Base-by-base conservation (phyloP, 805 yeast species). In the Candida corydali region DNA sequence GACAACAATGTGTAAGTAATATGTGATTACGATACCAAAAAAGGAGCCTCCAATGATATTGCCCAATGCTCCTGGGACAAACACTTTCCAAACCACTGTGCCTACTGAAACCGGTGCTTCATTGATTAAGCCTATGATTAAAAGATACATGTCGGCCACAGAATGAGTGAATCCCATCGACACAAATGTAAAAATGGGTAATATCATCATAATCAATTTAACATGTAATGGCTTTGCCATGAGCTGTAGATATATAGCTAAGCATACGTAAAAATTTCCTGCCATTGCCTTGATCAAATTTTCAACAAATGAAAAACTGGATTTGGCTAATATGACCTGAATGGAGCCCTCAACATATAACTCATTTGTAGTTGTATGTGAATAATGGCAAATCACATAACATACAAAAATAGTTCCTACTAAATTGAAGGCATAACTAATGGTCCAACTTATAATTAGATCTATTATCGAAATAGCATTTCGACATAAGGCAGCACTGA, bases 151-250 rank as follows among this genome's bases (percentile, higher is more conserved):
- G 54, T 86, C 95, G 1, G 94, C 95, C 7, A 86, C 87, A 1
- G 78, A 77, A 52, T 86, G 94, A 2, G 86, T 78, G 57, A 78
- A 86, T 0, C 94, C 93, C 67, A 80, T 65, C 1, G 80, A 49
- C n/a, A 83, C 93, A 57, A 86, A 83, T 0, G 89, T 78, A 56
- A 83, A 82, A 11, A 85, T 69, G 1, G 95, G 95, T 15, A 84
- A 52, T 11, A 68, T 50, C 63, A 85, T 73, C 63, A 82, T 59
- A 5, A 81, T 32, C 19, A 81, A 66, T 47, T 82, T 83, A 24
- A 86, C 94, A 51, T 86, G 94, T 8, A 80, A 51, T 0, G 95
- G 94, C 51, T 81, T 82, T 5, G 83, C 84, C 79, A 85, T 74
- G 27, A 86, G 61, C 52, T 85, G 94, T 32, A 85, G 59, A 57